phyloP scores from a whole-genome alignment of 2,329 filamentous ascomycete genomes.

The Hyphodiscus sp. region DNA sequence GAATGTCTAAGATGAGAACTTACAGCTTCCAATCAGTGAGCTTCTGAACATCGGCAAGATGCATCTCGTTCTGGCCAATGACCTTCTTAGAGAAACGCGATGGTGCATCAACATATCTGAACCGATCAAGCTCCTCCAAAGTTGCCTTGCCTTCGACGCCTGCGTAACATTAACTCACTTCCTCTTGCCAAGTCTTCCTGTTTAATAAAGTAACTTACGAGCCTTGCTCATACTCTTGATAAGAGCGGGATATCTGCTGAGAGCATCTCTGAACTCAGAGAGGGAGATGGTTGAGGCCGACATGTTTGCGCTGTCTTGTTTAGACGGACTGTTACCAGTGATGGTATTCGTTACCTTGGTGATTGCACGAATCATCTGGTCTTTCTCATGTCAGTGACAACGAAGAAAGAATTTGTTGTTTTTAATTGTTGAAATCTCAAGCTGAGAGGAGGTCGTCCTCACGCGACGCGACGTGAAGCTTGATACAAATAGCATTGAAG shows the following conservation, averaged over 20 bases:
- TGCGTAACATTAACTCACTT: conserved; percentile 15
- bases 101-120: conserved; percentile 51
- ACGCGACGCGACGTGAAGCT: not conserved
- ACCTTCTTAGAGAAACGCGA: conserved; percentile 35
- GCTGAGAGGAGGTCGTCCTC: not conserved
- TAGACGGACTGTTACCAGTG: conserved; percentile 8
- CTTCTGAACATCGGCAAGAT: conserved; percentile 49
- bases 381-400: not conserved
- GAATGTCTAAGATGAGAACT: conserved; percentile 26
- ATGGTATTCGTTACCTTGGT: not conserved
- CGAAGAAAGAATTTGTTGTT: not conserved
- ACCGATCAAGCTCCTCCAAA: conserved; percentile 52
- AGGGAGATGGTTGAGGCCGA: conserved; percentile 21
- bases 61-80: conserved; percentile 35
- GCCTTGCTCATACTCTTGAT: conserved; percentile 17
- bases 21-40: conserved; percentile 70
- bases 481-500: not conserved
- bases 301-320: conserved; percentile 12
- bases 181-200: not conserved
- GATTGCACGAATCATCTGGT: not conserved
- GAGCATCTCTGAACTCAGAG: conserved; percentile 24
- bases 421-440: not conserved
- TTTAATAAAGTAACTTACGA: conserved; percentile 12
- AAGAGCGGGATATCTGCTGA: conserved; percentile 23
- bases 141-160: conserved; percentile 20